A percentile compares a stretch with the other conserved stretches of the same genome.
These are phyloP conservation scores for Triticum timopheevii DNA, from an alignment of 176 grass and related monocot species.

Conservation along the genomic window DNA sequence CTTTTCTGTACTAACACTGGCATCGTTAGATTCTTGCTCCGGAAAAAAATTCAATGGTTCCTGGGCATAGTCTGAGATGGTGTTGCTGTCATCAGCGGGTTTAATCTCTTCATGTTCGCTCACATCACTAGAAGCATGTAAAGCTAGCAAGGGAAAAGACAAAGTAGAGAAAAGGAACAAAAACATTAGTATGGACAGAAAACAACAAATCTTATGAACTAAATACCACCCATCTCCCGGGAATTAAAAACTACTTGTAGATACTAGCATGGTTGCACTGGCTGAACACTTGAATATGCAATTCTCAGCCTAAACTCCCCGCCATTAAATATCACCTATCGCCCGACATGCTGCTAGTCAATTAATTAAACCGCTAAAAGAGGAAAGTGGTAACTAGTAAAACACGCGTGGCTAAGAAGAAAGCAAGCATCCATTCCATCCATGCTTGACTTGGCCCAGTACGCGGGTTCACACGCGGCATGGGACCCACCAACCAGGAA, in stretches of 20 bases:
- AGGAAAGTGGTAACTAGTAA: background rate
- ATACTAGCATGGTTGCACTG: background rate
- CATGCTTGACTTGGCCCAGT: background rate
- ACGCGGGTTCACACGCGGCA: slow-evolving; percentile 5
- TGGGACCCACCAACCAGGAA: background rate
- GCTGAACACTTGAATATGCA: background rate
- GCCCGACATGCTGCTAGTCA: background rate
- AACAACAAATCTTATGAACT: background rate
- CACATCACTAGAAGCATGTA: slow-evolving; percentile 27
- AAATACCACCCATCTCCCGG: background rate
- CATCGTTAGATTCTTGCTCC: slow-evolving; percentile 59
- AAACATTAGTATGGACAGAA: slow-evolving; percentile 3
- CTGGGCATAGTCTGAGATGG: slow-evolving; percentile 26
- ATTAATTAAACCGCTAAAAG: background rate
- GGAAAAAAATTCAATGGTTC: slow-evolving; percentile 31
- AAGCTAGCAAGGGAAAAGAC: slow-evolving; percentile 19
- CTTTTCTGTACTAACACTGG: slow-evolving; percentile 58
- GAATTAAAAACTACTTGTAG: background rate
- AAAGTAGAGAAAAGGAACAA: background rate
- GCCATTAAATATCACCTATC: background rate
- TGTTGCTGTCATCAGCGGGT: slow-evolving; percentile 30
- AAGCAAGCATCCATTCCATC: background rate
- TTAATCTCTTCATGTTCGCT: slow-evolving; percentile 25
- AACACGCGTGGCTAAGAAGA: background rate
- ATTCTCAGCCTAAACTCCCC: background rate